Evolutionary conservation across 805 yeast species (phyloP), one percentile per base, ranked within the genome.

Genomic region (Clavispora phyllophila): DNA sequence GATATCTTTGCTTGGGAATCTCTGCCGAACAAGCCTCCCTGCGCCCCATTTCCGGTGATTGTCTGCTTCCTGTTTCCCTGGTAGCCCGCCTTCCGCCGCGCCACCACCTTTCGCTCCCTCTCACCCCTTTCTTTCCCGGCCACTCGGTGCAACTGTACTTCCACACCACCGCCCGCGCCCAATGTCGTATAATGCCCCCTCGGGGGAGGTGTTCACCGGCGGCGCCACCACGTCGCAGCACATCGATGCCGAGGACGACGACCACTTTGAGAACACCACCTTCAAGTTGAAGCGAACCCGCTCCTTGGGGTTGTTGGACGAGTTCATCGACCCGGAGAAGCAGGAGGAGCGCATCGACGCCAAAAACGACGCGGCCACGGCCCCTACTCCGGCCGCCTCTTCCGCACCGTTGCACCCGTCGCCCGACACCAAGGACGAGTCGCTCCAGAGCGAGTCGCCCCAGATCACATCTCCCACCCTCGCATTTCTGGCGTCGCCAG

Each of bases 241-340:
- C 44, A 78, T 85, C 17, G 85, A 82, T 47, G 89, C 91, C 4
- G 71, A 76, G 36, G 81, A 81, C 59, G 87, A 81, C 45, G 79
- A 76, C 39, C 84, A 84, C 54, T 87, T 87, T 56, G 73, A 79
- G 41, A 77, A 74, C 44, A 76, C 87, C 5, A 76, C 91, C 3
- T 87, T 84, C 60, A 81, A 80, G 54, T 66, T 87, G 55, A 87
- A 87, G 55, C 68, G 96, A 57, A 87, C 96, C 26, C 74, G 93
- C 55, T 84, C 93, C 7, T 70, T 87, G 73, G 96, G 96, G 1
- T 61, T 86, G 12, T 67, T 87, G 51, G 95, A 84, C 55, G 87
- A 82, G 48, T 82, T 75, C 55, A 76, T 79, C 31, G 79, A 69
- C 23, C 76, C 79, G 7, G 54, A 55, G 37, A 47, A 53, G 14